A percentile compares a stretch with the other conserved stretches of the same genome.
Evolutionary conservation across 768 basidiomycete genomes (phyloP).

Genomic region (Mycena olivaceomarginata): DNA sequence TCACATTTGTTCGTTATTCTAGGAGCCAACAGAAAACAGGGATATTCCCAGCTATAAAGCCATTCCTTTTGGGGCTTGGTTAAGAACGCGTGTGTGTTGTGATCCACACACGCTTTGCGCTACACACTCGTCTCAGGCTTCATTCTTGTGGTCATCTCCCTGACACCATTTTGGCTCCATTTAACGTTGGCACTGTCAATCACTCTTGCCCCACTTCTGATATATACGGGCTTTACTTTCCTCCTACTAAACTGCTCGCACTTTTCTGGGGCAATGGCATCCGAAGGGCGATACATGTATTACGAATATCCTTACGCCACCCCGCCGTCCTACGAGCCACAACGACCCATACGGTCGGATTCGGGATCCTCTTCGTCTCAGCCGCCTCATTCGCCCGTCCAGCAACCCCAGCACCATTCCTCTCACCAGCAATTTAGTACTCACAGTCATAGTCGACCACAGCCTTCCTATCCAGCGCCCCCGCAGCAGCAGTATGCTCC

Average conservation of each 20-base stretch:
- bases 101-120: slow-evolving; percentile 30
- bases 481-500: slow-evolving; percentile 38
- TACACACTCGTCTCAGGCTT: slow-evolving; percentile 22
- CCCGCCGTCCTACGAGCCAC: slow-evolving; percentile 38
- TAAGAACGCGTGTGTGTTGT: slow-evolving; percentile 36
- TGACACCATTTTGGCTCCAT: slow-evolving; percentile 11
- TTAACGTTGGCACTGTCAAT: slow-evolving; percentile 29
- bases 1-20: slow-evolving; percentile 38
- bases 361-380: slow-evolving; percentile 44
- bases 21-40: slow-evolving; percentile 29
- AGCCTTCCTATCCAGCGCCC: slow-evolving; percentile 30
- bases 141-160: slow-evolving; percentile 35
- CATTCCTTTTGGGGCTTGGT: slow-evolving; percentile 46
- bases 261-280: slow-evolving; percentile 34
- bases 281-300: slow-evolving; percentile 45
- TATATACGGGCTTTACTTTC: slow-evolving; percentile 14
- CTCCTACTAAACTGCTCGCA: slow-evolving; percentile 3
- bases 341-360: slow-evolving; percentile 42
- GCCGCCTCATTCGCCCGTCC: slow-evolving; percentile 39
- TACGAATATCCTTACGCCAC: slow-evolving; percentile 41
- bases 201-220: slow-evolving; percentile 6
- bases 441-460: slow-evolving; percentile 30
- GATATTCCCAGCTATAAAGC: slow-evolving; percentile 28
- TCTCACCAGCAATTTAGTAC: slow-evolving; percentile 37
- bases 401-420: slow-evolving; percentile 36